phyloP scores from a whole-genome alignment of 2,329 filamentous ascomycete genomes.

The Trichophaea hybrida region DNA sequence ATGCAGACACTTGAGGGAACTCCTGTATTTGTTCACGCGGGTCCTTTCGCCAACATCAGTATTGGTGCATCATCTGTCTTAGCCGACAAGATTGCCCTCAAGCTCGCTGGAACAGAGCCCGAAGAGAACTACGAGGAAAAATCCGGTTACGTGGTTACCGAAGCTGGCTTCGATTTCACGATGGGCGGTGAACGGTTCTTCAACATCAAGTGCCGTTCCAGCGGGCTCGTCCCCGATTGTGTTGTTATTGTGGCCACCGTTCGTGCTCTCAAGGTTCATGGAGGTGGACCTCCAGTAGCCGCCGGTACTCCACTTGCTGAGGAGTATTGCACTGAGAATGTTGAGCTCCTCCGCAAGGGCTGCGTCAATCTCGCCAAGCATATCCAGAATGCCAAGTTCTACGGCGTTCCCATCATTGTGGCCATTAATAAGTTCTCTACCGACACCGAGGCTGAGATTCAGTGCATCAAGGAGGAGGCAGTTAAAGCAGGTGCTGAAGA shows the following conservation, averaged over 20 bases:
- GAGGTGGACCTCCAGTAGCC: slow-evolving; percentile 83
- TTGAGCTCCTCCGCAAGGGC: slow-evolving; percentile 75
- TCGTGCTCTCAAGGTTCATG: slow-evolving; percentile 90
- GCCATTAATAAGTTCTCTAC: slow-evolving; percentile 95
- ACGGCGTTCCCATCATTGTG: slow-evolving; percentile 86
- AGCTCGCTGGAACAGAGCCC: slow-evolving; percentile 84
- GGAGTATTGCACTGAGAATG: slow-evolving; percentile 85
- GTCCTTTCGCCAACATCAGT: slow-evolving; percentile 95
- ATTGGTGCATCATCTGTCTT: slow-evolving; percentile 93
- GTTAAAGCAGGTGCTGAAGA: slow-evolving; percentile 86
- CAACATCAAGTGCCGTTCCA: slow-evolving; percentile 98
- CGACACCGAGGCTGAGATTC: slow-evolving; percentile 83
- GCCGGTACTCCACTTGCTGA: slow-evolving; percentile 73
- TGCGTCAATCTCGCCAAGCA: slow-evolving; percentile 95
- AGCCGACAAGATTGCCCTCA: slow-evolving; percentile 87
- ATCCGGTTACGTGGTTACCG: slow-evolving; percentile 86
- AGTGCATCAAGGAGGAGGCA: slow-evolving; percentile 77
- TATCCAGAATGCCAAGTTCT: slow-evolving; percentile 74
- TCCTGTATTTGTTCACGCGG: slow-evolving; percentile 92
- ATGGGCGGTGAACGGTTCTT: slow-evolving; percentile 99
- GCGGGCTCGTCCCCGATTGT: slow-evolving; percentile 79
- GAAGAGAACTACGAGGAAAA: slow-evolving; percentile 74
- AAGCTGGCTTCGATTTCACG: slow-evolving; percentile 97
- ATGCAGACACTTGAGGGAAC: slow-evolving; percentile 98
- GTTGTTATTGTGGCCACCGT: slow-evolving; percentile 94